Base-by-base conservation (phyloP, 73 alveolate genomes). In the Paramecium sexaurelia region DNA sequence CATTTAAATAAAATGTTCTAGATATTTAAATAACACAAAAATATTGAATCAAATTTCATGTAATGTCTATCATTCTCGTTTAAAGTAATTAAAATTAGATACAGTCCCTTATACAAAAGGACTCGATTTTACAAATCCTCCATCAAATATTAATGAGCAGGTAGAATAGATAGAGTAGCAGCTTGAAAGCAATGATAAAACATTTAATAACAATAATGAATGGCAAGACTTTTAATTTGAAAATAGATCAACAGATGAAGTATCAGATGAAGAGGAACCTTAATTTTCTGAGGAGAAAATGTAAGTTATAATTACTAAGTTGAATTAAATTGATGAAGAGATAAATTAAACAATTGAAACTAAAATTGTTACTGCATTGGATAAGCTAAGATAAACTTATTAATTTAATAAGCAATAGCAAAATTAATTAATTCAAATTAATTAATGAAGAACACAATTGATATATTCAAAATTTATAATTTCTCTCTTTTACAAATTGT, bases 21-120 rank as follows among this genome's bases (percentile, higher is more conserved):
- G 83, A 26, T 61, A 26, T 61, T 45, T 61, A 6, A 61, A 61
- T 45, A 61, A 61, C n/a, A 61, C 83, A 3, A 61, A 61, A 61
- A 61, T 61, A 26, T 61, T 61, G 83, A 61, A 61, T 61, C 22
- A 61, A 29, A 32, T 61, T 26, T 32, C 43, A 32, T 61, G 83
- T 32, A 61, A 61, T 61, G 83, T 61, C 29, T 61, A 61, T 61
- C 83, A 61, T 26, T 61, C 83, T 61, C 83, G 83, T 32, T 61
- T 61, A n/a, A 61, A 61, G 83, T 26, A 61, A 61, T 32, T 61
- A 26, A 61, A 61, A 61, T 61, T 61, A 32, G 83, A 61, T 32
- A 61, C 39, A 26, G 83, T 61, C 43, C 83, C 83, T 26, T 32
- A 61, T 24, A 61, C 83, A 3, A 61, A 61, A 32, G 83, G 83